Conservation (phyloP, 2,329 filamentous ascomycete species). For the Mariannaea sp. region DNA sequence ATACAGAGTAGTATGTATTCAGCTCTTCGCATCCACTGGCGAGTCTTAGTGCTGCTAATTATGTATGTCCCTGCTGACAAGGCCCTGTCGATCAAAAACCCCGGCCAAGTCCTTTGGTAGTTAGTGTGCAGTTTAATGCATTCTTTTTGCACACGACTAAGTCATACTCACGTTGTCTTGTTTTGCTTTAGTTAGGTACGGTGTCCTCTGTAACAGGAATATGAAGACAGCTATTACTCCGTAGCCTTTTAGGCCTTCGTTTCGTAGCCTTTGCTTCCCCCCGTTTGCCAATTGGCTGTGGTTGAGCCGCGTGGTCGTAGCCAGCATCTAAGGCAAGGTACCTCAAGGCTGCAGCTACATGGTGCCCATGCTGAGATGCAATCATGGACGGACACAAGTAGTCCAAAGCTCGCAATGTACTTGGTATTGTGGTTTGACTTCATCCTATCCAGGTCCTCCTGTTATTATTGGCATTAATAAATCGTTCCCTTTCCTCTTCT, state of each 20-base stretch:
- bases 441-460: not conserved
- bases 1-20: no score
- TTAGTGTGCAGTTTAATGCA: constrained; percentile 4
- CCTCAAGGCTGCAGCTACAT: no score
- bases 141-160: constrained; percentile 17
- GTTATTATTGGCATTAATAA: not conserved
- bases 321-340: no score
- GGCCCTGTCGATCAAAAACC: constrained; percentile 16
- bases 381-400: no score
- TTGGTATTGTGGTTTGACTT: no score
- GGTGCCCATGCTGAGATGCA: constrained; percentile 19
- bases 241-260: no score
- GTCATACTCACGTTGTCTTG: constrained; percentile 22
- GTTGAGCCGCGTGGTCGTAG: constrained; percentile 24
- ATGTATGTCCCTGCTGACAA: not conserved
- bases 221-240: no score
- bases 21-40: not conserved
- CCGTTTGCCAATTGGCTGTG: constrained; percentile 8
- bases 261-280: constrained; percentile 1
- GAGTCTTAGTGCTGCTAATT: constrained; percentile 18
- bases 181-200: no score
- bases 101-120: no score
- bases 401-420: no score
- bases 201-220: no score
- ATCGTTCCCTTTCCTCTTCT: no score